Percentiles rank a stretch among this genome's conserved stretches.
These are phyloP conservation scores for Diaporthe batatas DNA, from an alignment of 2,329 filamentous ascomycete species.

Conservation along the genomic window DNA sequence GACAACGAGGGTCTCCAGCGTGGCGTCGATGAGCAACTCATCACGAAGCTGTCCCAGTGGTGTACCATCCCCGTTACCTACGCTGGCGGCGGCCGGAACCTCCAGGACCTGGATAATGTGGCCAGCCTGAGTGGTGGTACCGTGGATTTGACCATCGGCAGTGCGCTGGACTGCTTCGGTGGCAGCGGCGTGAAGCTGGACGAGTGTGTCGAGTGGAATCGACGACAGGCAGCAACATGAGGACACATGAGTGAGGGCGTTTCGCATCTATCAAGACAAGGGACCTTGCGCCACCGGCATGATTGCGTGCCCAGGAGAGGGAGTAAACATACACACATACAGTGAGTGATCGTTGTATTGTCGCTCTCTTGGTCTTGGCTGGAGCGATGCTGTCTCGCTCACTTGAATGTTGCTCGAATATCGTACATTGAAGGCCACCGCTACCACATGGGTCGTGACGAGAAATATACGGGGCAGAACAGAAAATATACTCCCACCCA, in stretches of 20 bases:
- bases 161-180: constrained; percentile 95
- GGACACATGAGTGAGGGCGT: not conserved
- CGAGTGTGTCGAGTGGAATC: constrained; percentile 92
- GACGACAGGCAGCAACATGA: constrained; percentile 52
- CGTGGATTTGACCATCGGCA: constrained; percentile 95
- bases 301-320: not conserved
- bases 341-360: constrained; percentile 8
- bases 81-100: constrained; percentile 88
- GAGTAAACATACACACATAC: not conserved
- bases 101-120: constrained; percentile 87
- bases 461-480: constrained; percentile 21
- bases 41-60: constrained; percentile 83
- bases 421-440: constrained; percentile 18
- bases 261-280: too few relatives aligned
- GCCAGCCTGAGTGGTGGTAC: constrained; percentile 82
- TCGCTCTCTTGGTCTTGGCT: constrained; percentile 2
- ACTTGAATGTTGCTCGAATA: constrained; percentile 15
- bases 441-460: constrained; percentile 1
- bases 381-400: constrained; percentile 24
- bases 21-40: constrained; percentile 89
- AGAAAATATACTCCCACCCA: constrained; percentile 26
- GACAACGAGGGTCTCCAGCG: constrained; percentile 95
- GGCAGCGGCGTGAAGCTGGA: constrained; percentile 87
- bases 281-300: not conserved
- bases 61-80: constrained; percentile 95